A percentile compares a stretch with the other conserved stretches of the same genome.
These are phyloP conservation scores for Verticillium klebahnii DNA, from an alignment of 2,329 filamentous ascomycete species.

Conservation along the genomic window DNA sequence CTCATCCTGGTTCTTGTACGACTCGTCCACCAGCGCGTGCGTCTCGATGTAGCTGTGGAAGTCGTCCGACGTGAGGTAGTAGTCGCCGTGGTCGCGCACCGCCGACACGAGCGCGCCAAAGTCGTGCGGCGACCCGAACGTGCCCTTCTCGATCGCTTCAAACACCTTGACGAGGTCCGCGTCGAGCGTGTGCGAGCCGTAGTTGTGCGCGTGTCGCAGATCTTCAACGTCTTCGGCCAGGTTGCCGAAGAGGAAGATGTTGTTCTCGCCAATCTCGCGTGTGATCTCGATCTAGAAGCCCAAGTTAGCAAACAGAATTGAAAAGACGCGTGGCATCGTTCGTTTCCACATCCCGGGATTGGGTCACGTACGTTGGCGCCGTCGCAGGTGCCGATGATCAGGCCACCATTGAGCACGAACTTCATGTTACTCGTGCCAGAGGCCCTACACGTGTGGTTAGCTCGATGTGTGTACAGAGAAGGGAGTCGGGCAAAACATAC, in stretches of 20 bases:
- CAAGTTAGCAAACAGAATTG: constrained; percentile 8
- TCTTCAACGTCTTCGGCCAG: constrained; percentile 96
- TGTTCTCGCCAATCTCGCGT: constrained; percentile 90
- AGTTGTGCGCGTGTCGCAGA: constrained; percentile 84
- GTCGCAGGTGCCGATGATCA: constrained; percentile 97
- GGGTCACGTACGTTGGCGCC: constrained; percentile 77
- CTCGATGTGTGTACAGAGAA: not conserved
- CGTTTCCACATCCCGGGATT: not conserved
- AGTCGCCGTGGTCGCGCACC: constrained; percentile 90
- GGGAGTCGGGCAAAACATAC: constrained; percentile 30
- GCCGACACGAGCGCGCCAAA: constrained; percentile 82
- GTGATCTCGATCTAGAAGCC: constrained; percentile 81
- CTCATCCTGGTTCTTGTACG: constrained; percentile 85
- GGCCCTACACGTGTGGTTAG: constrained; percentile 35
- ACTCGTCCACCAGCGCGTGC: constrained; percentile 84
- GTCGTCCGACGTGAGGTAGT: constrained; percentile 96
- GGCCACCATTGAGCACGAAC: constrained; percentile 93
- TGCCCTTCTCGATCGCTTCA: constrained; percentile 70
- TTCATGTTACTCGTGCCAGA: constrained; percentile 98
- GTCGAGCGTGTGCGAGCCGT: constrained; percentile 75
- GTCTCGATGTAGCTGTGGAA: constrained; percentile 94
- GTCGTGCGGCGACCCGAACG: constrained; percentile 72
- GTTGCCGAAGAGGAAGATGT: constrained; percentile 98
- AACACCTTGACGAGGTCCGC: constrained; percentile 77
- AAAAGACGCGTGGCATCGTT: constrained; percentile 7